Percentiles rank a stretch among this genome's conserved stretches.
Conservation (phyloP, 208 protist species). For the Hexamita inflata region DNA sequence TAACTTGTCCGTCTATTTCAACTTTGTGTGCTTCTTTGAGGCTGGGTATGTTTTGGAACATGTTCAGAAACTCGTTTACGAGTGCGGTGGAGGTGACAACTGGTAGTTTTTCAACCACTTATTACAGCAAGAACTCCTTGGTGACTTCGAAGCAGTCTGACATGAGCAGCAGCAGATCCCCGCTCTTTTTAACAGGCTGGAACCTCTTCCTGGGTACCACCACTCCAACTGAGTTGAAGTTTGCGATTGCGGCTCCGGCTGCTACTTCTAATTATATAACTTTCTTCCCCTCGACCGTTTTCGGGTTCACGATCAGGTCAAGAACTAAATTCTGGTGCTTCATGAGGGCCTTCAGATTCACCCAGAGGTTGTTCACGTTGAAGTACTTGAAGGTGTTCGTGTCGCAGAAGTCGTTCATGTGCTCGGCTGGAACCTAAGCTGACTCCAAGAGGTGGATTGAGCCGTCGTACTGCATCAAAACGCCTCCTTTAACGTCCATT, state of each 20-base stretch:
- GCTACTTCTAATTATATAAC: slow-evolving; percentile 64
- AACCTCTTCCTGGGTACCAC: slow-evolving; percentile 81
- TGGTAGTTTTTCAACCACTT: too few species aligned
- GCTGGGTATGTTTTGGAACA: too few species aligned
- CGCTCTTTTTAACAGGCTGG: slow-evolving; percentile 80
- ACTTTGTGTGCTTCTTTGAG: too few species aligned
- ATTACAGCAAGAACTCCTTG: too few species aligned
- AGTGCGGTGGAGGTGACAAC: too few species aligned
- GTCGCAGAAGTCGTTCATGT: slow-evolving; percentile 52
- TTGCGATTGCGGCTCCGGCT: slow-evolving; percentile 78
- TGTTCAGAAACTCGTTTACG: too few species aligned
- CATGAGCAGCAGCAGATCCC: slow-evolving; percentile 86
- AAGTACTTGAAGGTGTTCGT: slow-evolving; percentile 91
- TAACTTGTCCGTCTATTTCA: too few species aligned
- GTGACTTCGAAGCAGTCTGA: too few species aligned
- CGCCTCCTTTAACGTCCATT: slow-evolving; percentile 67
- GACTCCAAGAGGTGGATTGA: slow-evolving; percentile 57
- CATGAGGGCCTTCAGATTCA: slow-evolving; percentile 60
- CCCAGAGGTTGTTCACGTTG: slow-evolving; percentile 98
- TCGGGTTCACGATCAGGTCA: slow-evolving; percentile 65
- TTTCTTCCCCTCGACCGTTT: slow-evolving; percentile 24
- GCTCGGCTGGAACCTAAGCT: slow-evolving; percentile 58
- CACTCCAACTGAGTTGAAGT: slow-evolving; percentile 62
- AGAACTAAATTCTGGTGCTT: slow-evolving; percentile 46
- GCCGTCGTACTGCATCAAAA: slow-evolving; percentile 58